These are phyloP conservation scores for Talaromyces sp. DNA, from an alignment of 2,329 filamentous ascomycete genomes.

Conservation along the genomic window DNA sequence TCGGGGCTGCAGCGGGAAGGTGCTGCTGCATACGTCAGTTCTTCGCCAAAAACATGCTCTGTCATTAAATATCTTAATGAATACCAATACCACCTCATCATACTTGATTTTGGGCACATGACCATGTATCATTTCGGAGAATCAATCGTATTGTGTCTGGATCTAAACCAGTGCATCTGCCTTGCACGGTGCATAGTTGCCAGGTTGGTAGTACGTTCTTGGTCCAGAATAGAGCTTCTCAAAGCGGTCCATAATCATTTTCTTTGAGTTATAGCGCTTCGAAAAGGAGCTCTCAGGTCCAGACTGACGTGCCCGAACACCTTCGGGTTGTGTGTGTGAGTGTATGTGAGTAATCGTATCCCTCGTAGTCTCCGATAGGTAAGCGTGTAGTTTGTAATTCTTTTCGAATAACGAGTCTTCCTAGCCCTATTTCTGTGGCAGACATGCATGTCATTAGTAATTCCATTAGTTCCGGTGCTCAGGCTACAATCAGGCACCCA, in stretches of 20 bases:
- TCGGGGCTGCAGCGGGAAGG: not conserved
- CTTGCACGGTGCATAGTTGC: not conserved
- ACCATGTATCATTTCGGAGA: not conserved
- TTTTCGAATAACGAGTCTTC: not conserved
- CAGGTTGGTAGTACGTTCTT: no score
- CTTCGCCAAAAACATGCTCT: not conserved
- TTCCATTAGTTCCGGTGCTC: not conserved
- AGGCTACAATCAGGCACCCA: not conserved
- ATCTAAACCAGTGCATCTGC: not conserved
- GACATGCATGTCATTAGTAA: not conserved
- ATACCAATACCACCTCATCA: no score
- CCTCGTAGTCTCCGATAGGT: not conserved
- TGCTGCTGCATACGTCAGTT: not conserved
- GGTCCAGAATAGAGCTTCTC: no score
- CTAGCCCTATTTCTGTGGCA: not conserved
- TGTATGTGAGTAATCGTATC: no score
- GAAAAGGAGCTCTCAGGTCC: no score
- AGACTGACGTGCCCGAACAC: not conserved
- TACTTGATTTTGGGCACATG: not conserved
- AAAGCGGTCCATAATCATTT: no score
- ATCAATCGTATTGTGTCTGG: not conserved
- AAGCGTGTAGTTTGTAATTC: not conserved
- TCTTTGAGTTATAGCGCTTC: no score
- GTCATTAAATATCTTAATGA: no score
- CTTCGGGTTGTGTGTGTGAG: not conserved